These are phyloP conservation scores for Exophiala lecanii-corni DNA, from an alignment of 2,329 filamentous ascomycete species.

Conservation along the genomic window DNA sequence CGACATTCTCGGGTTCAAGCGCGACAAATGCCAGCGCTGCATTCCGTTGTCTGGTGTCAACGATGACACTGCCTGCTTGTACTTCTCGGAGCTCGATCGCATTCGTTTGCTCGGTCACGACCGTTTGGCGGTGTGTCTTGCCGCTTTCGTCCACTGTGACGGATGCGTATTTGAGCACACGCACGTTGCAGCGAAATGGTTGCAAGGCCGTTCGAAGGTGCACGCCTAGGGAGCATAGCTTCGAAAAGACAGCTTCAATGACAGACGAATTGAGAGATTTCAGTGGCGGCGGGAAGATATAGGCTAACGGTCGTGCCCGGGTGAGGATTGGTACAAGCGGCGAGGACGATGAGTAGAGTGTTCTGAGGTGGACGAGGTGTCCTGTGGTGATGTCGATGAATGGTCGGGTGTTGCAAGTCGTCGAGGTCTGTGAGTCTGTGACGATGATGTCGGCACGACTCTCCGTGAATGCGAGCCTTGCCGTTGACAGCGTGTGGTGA, in stretches of 20 bases:
- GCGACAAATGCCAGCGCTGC: constrained; percentile 14
- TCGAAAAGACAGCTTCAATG: not conserved
- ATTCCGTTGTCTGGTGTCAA: constrained; percentile 14
- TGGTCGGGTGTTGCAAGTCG: not conserved
- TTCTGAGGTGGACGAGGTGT: constrained; percentile 3
- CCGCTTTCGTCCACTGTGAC: not conserved
- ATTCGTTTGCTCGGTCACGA: constrained; percentile 1
- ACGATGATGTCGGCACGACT: constrained; percentile 8
- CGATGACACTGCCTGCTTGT: constrained; percentile 3
- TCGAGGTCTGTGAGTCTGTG: constrained; percentile 5
- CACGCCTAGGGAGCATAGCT: not conserved
- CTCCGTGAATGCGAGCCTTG: constrained; percentile 2
- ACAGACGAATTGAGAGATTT: too few relatives aligned
- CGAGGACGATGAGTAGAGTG: constrained; percentile 3
- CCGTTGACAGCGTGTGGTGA: not conserved
- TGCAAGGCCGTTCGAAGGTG: not conserved
- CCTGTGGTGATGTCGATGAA: constrained; percentile 10
- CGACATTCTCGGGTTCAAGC: constrained; percentile 12
- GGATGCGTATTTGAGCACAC: not conserved
- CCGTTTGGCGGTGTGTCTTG: not conserved
- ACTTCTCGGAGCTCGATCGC: constrained; percentile 2
- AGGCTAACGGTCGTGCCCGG: constrained; percentile 7
- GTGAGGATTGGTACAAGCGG: constrained; percentile 6
- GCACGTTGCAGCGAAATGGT: not conserved
- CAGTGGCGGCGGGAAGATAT: constrained; percentile 13